Conservation (phyloP, 2,329 filamentous ascomycete genomes). For the Cercospora sesami region DNA sequence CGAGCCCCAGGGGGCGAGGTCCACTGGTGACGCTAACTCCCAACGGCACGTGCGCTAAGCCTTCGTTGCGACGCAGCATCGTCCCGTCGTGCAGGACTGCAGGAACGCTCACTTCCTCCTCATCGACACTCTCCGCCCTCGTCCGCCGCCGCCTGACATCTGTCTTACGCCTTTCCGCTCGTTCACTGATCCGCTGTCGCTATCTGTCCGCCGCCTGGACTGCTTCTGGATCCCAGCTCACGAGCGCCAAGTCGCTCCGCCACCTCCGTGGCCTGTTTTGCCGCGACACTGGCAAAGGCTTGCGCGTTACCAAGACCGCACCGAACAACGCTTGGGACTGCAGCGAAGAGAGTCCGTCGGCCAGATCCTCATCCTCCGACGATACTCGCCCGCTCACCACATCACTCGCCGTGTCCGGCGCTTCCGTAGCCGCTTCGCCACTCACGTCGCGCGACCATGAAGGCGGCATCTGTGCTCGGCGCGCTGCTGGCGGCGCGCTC, state of each 20-base stretch:
- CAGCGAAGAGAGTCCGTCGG: background rate
- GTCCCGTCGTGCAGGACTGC: constrained; percentile 6
- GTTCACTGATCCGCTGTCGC: background rate
- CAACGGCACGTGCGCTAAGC: background rate
- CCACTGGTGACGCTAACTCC: background rate
- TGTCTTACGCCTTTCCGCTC: background rate
- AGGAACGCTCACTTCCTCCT: background rate
- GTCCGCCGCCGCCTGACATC: background rate
- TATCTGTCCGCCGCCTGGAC: background rate
- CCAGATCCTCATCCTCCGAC: background rate
- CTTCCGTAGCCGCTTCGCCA: background rate
- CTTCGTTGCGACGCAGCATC: constrained; percentile 1
- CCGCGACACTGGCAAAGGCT: constrained; percentile 14
- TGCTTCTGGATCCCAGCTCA: background rate
- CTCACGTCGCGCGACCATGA: constrained; percentile 18
- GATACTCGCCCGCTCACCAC: background rate
- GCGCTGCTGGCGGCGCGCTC: constrained; percentile 29
- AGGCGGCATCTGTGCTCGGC: constrained; percentile 22
- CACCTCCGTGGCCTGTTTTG: constrained; percentile 11
- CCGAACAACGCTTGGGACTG: background rate
- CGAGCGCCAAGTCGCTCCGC: constrained; percentile 13
- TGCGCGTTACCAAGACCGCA: constrained; percentile 10
- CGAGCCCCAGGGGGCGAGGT: background rate
- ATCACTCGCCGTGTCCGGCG: background rate
- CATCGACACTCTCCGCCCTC: background rate